These are phyloP conservation scores for Periconia digitata DNA, from an alignment of 2,329 filamentous ascomycete species.

Conservation along the genomic window DNA sequence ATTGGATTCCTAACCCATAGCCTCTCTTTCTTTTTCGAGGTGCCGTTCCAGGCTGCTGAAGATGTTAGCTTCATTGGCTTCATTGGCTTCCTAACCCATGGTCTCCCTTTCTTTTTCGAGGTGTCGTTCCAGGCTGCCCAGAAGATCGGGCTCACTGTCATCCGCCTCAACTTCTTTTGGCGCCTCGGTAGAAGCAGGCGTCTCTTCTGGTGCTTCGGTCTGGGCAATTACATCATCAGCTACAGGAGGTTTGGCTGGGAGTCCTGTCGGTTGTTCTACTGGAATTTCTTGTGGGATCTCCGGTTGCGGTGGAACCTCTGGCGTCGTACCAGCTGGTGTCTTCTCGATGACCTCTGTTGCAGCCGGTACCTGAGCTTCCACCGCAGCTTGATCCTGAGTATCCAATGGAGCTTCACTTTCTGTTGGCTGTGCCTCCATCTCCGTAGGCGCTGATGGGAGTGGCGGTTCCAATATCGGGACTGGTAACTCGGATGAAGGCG, in stretches of 20 bases:
- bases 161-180: slow-evolving; percentile 20
- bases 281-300: neutral
- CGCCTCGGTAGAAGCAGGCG: slow-evolving; percentile 1
- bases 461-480: neutral
- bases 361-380: neutral
- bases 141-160: slow-evolving; percentile 48
- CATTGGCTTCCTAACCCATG: too few species aligned
- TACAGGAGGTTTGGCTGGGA: neutral
- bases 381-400: neutral
- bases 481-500: neutral
- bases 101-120: slow-evolving; percentile 37
- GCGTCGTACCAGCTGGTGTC: neutral
- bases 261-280: neutral
- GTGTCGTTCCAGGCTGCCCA: slow-evolving; percentile 52
- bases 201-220: neutral
- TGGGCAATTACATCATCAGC: slow-evolving; percentile 3
- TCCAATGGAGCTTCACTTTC: neutral
- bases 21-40: slow-evolving; percentile 24
- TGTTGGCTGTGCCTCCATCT: neutral
- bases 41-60: too few species aligned
- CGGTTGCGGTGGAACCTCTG: neutral
- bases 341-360: neutral
- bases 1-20: too few species aligned
- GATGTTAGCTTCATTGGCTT: too few species aligned
- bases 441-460: neutral